phyloP scores from a whole-genome alignment of 129 eudicot genomes.

The Oenanthe sinensis region DNA sequence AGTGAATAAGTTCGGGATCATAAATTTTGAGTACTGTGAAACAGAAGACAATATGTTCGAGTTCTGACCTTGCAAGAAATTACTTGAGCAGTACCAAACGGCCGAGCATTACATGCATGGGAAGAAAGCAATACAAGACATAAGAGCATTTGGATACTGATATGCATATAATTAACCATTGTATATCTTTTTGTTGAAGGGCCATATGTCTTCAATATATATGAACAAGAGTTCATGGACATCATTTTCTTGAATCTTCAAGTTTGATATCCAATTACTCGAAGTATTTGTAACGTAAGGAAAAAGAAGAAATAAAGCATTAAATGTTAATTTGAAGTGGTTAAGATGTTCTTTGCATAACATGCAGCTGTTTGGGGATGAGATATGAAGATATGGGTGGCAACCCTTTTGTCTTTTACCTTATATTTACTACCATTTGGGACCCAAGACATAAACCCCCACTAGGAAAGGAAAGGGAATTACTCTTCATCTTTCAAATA shows the following conservation, averaged over 20 bases:
- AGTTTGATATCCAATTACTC: neutral
- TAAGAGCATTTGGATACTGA: constrained; percentile 6
- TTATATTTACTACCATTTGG: constrained; percentile 14
- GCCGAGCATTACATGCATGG: constrained; percentile 24
- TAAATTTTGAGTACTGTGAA: neutral
- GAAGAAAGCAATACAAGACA: constrained; percentile 20
- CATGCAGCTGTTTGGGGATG: constrained; percentile 38
- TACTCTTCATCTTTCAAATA: neutral
- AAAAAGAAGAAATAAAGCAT: constrained; percentile 26
- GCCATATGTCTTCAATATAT: neutral
- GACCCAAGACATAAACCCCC: constrained; percentile 30
- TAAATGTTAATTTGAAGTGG: constrained; percentile 35
- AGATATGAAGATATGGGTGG: constrained; percentile 35
- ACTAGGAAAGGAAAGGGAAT: constrained; percentile 22
- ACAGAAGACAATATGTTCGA: neutral
- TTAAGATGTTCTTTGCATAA: constrained; percentile 21
- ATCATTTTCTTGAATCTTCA: neutral
- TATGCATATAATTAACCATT: constrained; percentile 13
- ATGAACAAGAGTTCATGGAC: neutral
- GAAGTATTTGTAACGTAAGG: constrained; percentile 19
- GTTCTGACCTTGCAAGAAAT: constrained; percentile 18
- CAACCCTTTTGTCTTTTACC: constrained; percentile 31
- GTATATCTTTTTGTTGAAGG: neutral
- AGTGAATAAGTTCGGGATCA: too few relatives aligned
- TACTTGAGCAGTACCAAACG: constrained; percentile 12